phyloP scores from a whole-genome alignment of 2,329 filamentous ascomycete species.

The Onygenales sp. region DNA sequence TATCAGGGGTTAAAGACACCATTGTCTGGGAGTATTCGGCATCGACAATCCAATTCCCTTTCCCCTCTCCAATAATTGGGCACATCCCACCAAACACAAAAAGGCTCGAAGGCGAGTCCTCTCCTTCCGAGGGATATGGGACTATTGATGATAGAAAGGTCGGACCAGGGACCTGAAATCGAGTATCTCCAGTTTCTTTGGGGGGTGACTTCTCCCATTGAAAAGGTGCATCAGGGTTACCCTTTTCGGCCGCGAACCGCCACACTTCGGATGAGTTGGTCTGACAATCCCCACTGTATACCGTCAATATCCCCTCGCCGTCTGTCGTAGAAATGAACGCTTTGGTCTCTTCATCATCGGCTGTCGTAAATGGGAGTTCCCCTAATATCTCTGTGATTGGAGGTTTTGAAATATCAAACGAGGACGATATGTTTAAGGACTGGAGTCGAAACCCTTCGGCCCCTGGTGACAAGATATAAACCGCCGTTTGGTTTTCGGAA shows the following conservation, averaged over 20 bases:
- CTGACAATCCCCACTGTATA: conserved; percentile 64
- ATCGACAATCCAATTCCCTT: conserved; percentile 52
- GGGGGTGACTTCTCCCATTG: conserved; percentile 43
- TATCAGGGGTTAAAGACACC: conserved; percentile 45
- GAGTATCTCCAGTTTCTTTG: conserved; percentile 19
- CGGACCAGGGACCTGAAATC: conserved; percentile 34
- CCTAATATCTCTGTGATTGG: conserved; percentile 28
- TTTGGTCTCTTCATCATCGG: conserved; percentile 27
- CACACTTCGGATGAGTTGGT: conserved; percentile 8
- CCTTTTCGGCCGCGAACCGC: conserved; percentile 23
- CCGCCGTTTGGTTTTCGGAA: conserved; percentile 4
- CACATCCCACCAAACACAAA: conserved; percentile 93
- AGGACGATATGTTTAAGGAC: conserved; percentile 7
- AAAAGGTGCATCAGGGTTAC: conserved; percentile 50
- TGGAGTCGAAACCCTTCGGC: conserved; percentile 7
- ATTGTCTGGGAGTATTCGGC: conserved; percentile 76
- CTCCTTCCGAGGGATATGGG: conserved; percentile 55
- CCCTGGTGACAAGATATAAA: conserved; percentile 8
- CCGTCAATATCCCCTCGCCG: conserved; percentile 57
- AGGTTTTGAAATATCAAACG: conserved; percentile 14
- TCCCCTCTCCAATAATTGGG: conserved; percentile 38
- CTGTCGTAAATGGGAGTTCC: conserved; percentile 14
- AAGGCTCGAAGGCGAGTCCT: conserved; percentile 35
- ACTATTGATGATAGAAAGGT: conserved; percentile 54
- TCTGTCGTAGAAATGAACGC: conserved; percentile 62